Base-by-base conservation (phyloP, 208 protist species). In the Leishmania amazonensis region DNA sequence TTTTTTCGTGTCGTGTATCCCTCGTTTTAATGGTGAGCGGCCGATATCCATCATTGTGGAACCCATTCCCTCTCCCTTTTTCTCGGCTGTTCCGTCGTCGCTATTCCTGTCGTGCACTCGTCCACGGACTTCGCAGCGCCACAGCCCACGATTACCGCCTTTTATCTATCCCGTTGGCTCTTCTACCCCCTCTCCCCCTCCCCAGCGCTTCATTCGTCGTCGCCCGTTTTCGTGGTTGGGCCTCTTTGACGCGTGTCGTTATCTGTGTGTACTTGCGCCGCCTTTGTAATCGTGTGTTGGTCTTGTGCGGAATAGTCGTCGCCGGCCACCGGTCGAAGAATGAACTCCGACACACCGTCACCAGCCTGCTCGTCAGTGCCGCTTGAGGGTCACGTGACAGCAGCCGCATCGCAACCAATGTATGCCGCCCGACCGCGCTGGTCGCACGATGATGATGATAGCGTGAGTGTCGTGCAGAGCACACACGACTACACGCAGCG, bases 381-480 rank as follows among this genome's bases (percentile, higher is more conserved):
- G 7, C 38, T 24, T 70, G 42, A 35, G 35, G 45, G 38, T 58
- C 19, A n/a, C 8, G 42, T 47, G 19, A 42, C 24, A 40, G 40
- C 75, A 28, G 45, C 28, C 9, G 15, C 53, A 21, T 71, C 80
- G 4, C 7, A 75, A 54, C 42, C 54, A 60, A 24, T 58, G 2
- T 75, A 78, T 74, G 38, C 82, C n/a, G 62, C 72, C 1, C 60
- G 24, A 11, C 72, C 82, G 38, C 78, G 78, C 19, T 85, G 82
- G 82, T 85, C 82, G 51, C 82, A 85, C 73, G 77, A 85, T 53
- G 82, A 85, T 79, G 81, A 83, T 45, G 79, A 82, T 51, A 79
- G 75, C 21, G 79, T 96, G n/a, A 78, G 81, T 2, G 89, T 96
- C 2, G 85, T 96, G 42, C 86, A 94, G 57, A 94, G 93, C 83